These are phyloP conservation scores for Colletotrichum sublineola DNA, from an alignment of 2,329 filamentous ascomycete species.

Conservation along the genomic window DNA sequence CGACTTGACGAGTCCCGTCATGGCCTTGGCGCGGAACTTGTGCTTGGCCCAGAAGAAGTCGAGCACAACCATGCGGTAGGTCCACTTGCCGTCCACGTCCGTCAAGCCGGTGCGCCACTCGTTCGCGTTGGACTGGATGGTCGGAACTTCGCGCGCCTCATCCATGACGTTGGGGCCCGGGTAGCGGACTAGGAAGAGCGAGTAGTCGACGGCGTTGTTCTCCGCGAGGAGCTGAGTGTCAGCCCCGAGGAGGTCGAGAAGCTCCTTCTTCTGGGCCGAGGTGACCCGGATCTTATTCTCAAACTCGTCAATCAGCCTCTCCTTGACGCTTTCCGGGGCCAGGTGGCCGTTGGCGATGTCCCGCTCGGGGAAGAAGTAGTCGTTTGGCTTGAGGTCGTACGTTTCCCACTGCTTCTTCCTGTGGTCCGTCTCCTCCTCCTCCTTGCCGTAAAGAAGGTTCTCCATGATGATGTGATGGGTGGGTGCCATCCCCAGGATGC, in stretches of 20 bases:
- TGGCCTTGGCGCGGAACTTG: conserved; percentile 72
- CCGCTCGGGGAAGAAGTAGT: conserved; percentile 82
- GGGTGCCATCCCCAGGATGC: conserved; percentile 70
- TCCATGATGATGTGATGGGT: conserved; percentile 85
- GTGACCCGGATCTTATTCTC: conserved; percentile 73
- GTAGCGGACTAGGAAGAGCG: conserved; percentile 75
- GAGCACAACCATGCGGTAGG: conserved; percentile 76
- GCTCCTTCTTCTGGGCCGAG: conserved; percentile 65
- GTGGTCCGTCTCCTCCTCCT: conserved; percentile 55
- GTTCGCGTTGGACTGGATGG: conserved; percentile 46
- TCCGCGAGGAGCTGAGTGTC: conserved; percentile 75
- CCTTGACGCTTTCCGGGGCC: conserved; percentile 74
- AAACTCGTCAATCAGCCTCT: conserved; percentile 76
- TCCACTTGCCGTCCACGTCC: conserved; percentile 73
- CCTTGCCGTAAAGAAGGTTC: conserved; percentile 75
- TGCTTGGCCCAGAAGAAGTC: conserved; percentile 87
- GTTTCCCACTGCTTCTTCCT: conserved; percentile 70
- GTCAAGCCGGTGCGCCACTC: conserved; percentile 72
- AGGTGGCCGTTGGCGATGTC: conserved; percentile 76
- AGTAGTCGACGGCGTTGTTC: conserved; percentile 80
- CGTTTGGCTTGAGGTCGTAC: conserved; percentile 80
- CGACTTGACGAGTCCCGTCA: conserved; percentile 74
- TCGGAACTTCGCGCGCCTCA: conserved; percentile 54
- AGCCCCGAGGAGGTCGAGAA: conserved; percentile 67
- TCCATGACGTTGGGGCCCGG: conserved; percentile 44